These are phyloP conservation scores for Aspergillus bridgeri DNA, from an alignment of 495 filamentous ascomycete genomes.

Conservation along the genomic window DNA sequence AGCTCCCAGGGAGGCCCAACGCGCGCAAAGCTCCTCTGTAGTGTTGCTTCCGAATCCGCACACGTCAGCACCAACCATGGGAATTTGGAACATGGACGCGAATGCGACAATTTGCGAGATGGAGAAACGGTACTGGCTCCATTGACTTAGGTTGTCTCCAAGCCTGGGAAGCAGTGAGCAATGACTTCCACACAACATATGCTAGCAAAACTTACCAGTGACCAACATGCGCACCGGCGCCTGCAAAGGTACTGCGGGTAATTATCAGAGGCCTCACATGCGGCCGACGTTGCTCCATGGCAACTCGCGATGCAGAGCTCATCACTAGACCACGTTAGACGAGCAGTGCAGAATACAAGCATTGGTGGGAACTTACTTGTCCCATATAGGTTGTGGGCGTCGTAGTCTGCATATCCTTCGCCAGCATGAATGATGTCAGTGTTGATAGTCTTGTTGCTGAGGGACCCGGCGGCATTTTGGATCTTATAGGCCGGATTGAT, in stretches of 20 bases:
- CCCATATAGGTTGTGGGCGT: conserved; percentile 83
- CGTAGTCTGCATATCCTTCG: conserved; percentile 68
- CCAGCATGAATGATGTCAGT: conserved; percentile 71
- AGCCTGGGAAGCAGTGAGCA: conserved; percentile 38
- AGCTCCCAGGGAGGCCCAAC: conserved; percentile 79
- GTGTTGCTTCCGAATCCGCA: conserved; percentile 74
- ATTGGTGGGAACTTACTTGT: conserved; percentile 46
- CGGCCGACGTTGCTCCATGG: conserved; percentile 69
- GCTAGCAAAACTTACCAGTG: conserved; percentile 56
- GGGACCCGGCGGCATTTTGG: conserved; percentile 63
- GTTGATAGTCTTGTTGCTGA: conserved; percentile 71
- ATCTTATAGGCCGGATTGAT: conserved; percentile 73
- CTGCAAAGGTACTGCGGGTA: conserved; percentile 80
- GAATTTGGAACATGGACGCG: conserved; percentile 76
- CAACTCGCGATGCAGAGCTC: conserved; percentile 60
- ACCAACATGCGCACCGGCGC: conserved; percentile 72
- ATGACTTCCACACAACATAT: not conserved
- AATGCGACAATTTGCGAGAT: conserved; percentile 72
- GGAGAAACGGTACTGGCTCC: conserved; percentile 67
- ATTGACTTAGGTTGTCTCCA: conserved; percentile 74
- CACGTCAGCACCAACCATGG: conserved; percentile 81
- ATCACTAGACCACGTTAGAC: conserved; percentile 56
- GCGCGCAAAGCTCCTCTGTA: conserved; percentile 74
- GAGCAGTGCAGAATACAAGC: not conserved
- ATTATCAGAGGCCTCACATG: conserved; percentile 70